Base-by-base conservation (phyloP, 257 asterid species). In the Anisodus acutangulus region DNA sequence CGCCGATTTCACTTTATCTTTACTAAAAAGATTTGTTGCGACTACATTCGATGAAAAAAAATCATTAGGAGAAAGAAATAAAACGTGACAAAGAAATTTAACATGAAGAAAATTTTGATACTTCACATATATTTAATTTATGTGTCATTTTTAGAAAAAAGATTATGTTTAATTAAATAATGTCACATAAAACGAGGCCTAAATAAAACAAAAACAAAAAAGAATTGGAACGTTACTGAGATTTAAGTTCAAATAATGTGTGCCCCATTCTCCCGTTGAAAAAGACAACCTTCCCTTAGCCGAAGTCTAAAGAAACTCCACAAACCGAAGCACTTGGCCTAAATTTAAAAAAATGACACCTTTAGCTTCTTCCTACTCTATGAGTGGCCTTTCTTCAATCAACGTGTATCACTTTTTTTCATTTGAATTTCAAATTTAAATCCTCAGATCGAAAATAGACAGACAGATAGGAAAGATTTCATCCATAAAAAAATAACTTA, bases 341-440 rank as follows among this genome's bases (percentile, higher is more conserved):
- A 43, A 79, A 69, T 82, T 84, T 84, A 22, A 80, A 83, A 86
- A 43, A n/a, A 69, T 58, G 72, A 74, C 72, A 31, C 43, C 15
- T 78, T 70, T 70, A 13, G 12, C 15, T 41, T 64, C 74, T 55
- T 71, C 82, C 5, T n/a, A 13, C 51, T 58, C 39, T 10, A 43
- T 45, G 81, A 64, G 86, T 68, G 86, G 81, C 85, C 83, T 76
- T 69, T 54, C 87, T 84, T 83, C 55, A 39, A 79, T 26, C 90
- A 90, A 90, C 91, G 93, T 93, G 83, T 49, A 82, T 22, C 79
- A 19, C 8, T 79, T 2, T 31, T 90, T 90, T 89, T 88, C 67
- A 86, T 92, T 95, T 91, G 97, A 95, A 95, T 89, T 95, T 95
- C 97, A 92, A 93, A 91, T 87, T 90, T 86, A 76, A 80, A 86